Base-by-base conservation (phyloP, 805 yeast species). In the Saturnispora sekii region DNA sequence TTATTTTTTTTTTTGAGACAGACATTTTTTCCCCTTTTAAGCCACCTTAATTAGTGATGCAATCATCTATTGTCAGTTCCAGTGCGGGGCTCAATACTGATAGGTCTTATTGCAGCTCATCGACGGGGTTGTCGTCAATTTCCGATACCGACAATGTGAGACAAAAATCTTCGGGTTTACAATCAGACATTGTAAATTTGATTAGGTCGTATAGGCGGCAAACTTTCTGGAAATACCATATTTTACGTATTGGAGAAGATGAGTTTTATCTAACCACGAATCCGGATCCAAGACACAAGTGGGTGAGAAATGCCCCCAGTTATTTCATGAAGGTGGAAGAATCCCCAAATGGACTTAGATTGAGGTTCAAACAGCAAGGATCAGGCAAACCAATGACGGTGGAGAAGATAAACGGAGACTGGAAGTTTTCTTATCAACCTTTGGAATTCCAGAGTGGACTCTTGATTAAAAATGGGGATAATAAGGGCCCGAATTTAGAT, bases 261-360 rank as follows among this genome's bases (percentile, higher is more conserved):
- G 79, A 74, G 51, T 61, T 78, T 39, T 80, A 79, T 55, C 55
- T 81, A 38, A 73, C 87, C 1, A 81, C 89, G 0, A 81, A 78
- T 52, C 88, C 88, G 0, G 79, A 77, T 17, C 60, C 67, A 15
- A 70, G 73, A 49, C 87, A 81, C 56, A 58, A 74, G 32, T 73
- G 70, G 50, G 73, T 82, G 44, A 64, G 83, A 30, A 67, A 69
- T 51, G 84, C 77, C 0, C 87, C 87, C 0, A 78, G 84, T 3
- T 78, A 74, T 53, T 75, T 70, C 51, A 74, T 80, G 12, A 69
- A 70, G 41, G 52, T 72, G 2, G 57, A 60, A 30, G 5, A 10
- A 35, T 36, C 61, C 2, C 53, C 53, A 3, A 44, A 39, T 12
- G 32, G 69, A 1, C 68, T 62, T 47, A 51, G 57, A 15, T 46